Percentiles rank a stretch among this genome's conserved stretches.
Conservation (phyloP, 2,329 filamentous ascomycete genomes). For the Cytospora chrysosperma region DNA sequence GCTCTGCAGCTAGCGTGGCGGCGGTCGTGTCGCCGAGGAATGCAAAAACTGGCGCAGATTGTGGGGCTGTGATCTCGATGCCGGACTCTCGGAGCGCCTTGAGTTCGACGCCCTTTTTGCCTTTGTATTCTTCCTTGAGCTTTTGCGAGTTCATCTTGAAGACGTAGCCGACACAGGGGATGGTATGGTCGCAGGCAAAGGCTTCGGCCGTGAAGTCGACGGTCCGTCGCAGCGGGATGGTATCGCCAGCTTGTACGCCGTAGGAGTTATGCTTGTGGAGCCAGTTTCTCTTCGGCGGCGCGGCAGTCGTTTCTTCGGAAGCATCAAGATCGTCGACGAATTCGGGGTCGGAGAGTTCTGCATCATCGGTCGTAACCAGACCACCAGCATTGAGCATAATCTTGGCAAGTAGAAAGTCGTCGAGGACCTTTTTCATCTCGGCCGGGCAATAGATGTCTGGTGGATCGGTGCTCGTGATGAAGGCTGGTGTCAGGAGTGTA, state of each 20-base stretch:
- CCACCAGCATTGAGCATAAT: slow-evolving; percentile 45
- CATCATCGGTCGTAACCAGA: slow-evolving; percentile 32
- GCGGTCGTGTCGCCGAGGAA: slow-evolving; percentile 50
- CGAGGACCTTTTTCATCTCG: slow-evolving; percentile 40
- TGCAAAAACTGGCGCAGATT: slow-evolving; percentile 43
- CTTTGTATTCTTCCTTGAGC: slow-evolving; percentile 39
- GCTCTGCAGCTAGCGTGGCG: slow-evolving; percentile 38
- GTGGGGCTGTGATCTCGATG: slow-evolving; percentile 40
- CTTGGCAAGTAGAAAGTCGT: slow-evolving; percentile 41
- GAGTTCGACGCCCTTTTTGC: slow-evolving; percentile 38
- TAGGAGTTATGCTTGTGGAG: slow-evolving; percentile 42
- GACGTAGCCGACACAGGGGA: slow-evolving; percentile 49
- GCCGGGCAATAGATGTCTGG: slow-evolving; percentile 47
- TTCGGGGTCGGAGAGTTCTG: slow-evolving; percentile 25
- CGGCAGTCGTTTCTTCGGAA: slow-evolving; percentile 1
- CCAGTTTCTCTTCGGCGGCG: slow-evolving; percentile 22
- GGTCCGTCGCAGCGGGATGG: slow-evolving; percentile 36
- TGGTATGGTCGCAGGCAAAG: slow-evolving; percentile 47
- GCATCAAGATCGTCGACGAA: slow-evolving; percentile 24
- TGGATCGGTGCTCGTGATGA: slow-evolving; percentile 43
- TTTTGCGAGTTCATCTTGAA: slow-evolving; percentile 41
- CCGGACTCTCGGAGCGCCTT: slow-evolving; percentile 39
- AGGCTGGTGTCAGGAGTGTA: slow-evolving; percentile 42
- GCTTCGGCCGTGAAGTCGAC: slow-evolving; percentile 41
- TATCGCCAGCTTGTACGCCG: slow-evolving; percentile 37